These are phyloP conservation scores for Xenoacremonium recifei DNA, from an alignment of 2,329 filamentous ascomycete genomes.

Conservation along the genomic window DNA sequence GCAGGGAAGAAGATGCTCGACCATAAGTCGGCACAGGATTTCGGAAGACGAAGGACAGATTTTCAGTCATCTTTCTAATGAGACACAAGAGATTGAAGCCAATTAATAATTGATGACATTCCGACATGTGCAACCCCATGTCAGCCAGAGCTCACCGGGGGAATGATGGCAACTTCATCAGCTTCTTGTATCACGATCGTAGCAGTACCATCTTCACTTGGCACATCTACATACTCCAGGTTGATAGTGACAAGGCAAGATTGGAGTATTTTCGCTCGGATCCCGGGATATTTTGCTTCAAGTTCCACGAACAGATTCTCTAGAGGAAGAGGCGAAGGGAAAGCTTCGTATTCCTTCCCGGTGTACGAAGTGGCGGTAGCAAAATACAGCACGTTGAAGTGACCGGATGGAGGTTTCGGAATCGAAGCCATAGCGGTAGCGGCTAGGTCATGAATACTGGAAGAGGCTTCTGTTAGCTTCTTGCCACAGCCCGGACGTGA, in stretches of 20 bases:
- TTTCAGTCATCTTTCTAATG: too few species aligned
- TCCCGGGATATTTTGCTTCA: slow-evolving; percentile 68
- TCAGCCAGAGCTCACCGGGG: slow-evolving; percentile 83
- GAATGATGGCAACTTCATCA: slow-evolving; percentile 85
- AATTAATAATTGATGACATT: too few species aligned
- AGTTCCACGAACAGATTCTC: slow-evolving; percentile 63
- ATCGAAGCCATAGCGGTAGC: slow-evolving; percentile 32
- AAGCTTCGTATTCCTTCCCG: slow-evolving; percentile 60
- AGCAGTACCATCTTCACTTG: slow-evolving; percentile 39
- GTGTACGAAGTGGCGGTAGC: slow-evolving; percentile 72
- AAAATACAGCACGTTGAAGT: slow-evolving; percentile 82
- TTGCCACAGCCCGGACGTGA: slow-evolving; percentile 4
- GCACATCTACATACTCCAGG: slow-evolving; percentile 74
- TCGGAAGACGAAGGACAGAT: too few species aligned
- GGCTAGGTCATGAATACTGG: slow-evolving; percentile 3
- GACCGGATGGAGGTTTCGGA: slow-evolving; percentile 53
- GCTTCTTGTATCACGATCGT: slow-evolving; percentile 61
- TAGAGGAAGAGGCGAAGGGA: slow-evolving; percentile 66
- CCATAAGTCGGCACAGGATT: too few species aligned
- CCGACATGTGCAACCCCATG: too few species aligned
- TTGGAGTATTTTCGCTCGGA: slow-evolving; percentile 64
- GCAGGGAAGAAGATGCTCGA: too few species aligned
- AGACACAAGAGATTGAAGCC: too few species aligned
- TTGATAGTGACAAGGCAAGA: slow-evolving; percentile 80
- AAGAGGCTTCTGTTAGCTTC: slow-evolving; percentile 19